phyloP scores from a whole-genome alignment of 2,329 filamentous ascomycete genomes.

The Aplosporella prunicola region DNA sequence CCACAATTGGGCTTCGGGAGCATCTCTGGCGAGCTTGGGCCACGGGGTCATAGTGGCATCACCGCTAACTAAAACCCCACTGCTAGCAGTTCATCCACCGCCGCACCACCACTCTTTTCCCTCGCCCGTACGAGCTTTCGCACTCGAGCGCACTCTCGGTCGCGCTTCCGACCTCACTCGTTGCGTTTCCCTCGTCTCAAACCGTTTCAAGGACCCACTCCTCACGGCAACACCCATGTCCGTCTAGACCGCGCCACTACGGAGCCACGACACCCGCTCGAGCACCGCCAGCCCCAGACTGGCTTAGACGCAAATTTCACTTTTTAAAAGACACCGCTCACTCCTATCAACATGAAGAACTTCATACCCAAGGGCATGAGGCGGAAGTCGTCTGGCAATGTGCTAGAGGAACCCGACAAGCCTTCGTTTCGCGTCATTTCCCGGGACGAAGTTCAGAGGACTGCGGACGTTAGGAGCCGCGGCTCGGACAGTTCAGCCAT shows the following conservation, averaged over 20 bases:
- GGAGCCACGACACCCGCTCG: neutral
- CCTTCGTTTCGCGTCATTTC: conserved; percentile 26
- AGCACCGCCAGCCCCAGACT: neutral
- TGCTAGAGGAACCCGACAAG: conserved; percentile 21
- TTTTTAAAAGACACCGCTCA: neutral
- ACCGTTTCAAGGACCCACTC: neutral
- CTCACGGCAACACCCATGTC: neutral
- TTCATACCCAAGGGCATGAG: conserved; percentile 20
- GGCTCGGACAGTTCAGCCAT: conserved; percentile 1
- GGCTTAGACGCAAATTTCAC: neutral
- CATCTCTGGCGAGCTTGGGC: too few relatives aligned
- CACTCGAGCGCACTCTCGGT: neutral
- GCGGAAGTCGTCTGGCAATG: conserved; percentile 29
- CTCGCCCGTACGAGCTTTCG: neutral
- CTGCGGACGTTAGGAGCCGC: conserved; percentile 12
- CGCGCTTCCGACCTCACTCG: too few relatives aligned
- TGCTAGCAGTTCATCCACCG: conserved; percentile 3
- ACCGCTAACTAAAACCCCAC: too few relatives aligned
- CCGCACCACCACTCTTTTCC: conserved; percentile 6
- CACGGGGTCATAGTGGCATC: too few relatives aligned
- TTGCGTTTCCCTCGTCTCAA: neutral
- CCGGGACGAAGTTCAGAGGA: conserved; percentile 23
- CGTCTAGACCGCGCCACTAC: neutral
- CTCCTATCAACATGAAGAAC: conserved; percentile 5
- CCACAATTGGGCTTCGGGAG: too few relatives aligned